Evolutionary conservation across 2,329 filamentous ascomycete species (phyloP), one percentile per base, ranked within the genome.

Genomic region (Fusarium domesticum): DNA sequence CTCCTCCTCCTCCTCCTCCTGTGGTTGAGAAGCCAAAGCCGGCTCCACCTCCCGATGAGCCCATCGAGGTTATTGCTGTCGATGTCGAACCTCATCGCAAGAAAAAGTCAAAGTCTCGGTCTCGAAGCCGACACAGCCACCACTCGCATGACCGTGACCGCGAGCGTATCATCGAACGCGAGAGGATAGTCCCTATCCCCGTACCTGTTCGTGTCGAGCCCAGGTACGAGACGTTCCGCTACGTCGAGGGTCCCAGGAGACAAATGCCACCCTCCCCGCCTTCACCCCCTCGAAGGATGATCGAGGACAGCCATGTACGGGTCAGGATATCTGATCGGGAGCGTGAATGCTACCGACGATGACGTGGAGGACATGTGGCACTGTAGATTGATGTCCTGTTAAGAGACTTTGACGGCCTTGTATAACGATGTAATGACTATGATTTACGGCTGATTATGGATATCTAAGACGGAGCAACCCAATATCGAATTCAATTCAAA

Each of bases 111-210:
- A 61, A 61, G 48, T 60, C 59, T 39, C 60, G 60, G 30, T 62
- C 59, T 35, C 59, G 61, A 41, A 63, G 60, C 47, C 58, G 60
- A 11, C 62, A 60, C 48, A 58, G 58, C 47, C 57, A 56, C 42
- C 57, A 51, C 32, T 58, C 51, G 11, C 50, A 50, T 23, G 52
- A 56, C 23, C 57, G 64, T 12, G 70, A 76, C 35, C 64, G 64
- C 25, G 75, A 80, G 58, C 67, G 77, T 38, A 69, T 74, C 57
- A 70, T 80, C 48, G 75, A 80, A 63, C 69, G 76, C 18, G 77
- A 80, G 57, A 67, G 68, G 39, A 53, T 74, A 37, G 65, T 77
- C 14, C 74, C 71, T 28, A 60, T 71, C 6, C 72, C 69, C 15
- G 67, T 72, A 6, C 69, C 67, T 1, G 67, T 70, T 15, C 65